Evolutionary conservation across 257 asterid genomes (phyloP).

Genomic region (Capsicum rhomboideum): DNA sequence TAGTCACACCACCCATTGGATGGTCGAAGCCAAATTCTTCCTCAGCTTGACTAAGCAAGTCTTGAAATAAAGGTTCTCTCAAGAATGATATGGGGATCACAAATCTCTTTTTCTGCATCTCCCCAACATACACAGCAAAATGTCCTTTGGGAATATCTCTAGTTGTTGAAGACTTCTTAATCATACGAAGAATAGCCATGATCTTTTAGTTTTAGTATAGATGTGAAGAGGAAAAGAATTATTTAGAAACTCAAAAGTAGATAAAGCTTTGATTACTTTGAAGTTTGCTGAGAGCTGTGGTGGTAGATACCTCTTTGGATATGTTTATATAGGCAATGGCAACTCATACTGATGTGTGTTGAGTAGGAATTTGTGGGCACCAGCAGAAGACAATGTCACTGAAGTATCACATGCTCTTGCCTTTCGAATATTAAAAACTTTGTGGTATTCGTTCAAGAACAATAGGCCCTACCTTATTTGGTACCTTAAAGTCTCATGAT

Average conservation of each 20-base stretch:
- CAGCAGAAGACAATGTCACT: not conserved
- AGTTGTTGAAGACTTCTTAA: not conserved
- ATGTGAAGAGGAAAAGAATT: not conserved
- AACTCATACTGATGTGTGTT: not conserved
- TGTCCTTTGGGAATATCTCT: constrained; percentile 48
- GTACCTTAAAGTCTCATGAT: not conserved
- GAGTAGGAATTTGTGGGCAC: not conserved
- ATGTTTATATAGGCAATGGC: not conserved
- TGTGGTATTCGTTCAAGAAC: not conserved
- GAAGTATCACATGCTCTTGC: not conserved
- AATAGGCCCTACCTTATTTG: not conserved
- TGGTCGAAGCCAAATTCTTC: constrained; percentile 32
- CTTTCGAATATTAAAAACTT: not conserved
- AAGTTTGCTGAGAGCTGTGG: not conserved
- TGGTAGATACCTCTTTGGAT: not conserved
- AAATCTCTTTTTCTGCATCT: constrained; percentile 28
- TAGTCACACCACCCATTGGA: constrained; percentile 55
- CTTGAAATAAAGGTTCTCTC: constrained; percentile 28
- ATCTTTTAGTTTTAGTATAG: not conserved
- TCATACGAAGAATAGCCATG: not conserved
- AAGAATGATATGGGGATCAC: constrained; percentile 24
- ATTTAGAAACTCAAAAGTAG: not conserved
- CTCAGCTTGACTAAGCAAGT: constrained; percentile 31
- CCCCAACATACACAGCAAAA: constrained; percentile 47
- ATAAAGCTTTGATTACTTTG: not conserved